A percentile compares a stretch with the other conserved stretches of the same genome.
Conservation (phyloP, 2,329 filamentous ascomycete genomes). For the Claviceps fusiformis region DNA sequence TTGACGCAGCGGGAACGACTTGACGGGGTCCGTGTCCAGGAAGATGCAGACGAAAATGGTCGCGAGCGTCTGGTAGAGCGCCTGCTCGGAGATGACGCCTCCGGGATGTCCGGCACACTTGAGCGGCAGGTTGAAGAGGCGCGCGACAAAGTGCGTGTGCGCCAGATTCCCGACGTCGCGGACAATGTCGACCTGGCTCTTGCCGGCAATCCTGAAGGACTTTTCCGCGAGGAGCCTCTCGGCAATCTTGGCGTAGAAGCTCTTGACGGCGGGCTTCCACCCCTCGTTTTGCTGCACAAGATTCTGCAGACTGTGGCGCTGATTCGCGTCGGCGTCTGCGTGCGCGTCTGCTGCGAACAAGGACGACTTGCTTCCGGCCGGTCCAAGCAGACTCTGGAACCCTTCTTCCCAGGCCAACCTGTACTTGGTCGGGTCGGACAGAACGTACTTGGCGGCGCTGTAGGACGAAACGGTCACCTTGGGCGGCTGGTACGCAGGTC, state of each 20-base stretch:
- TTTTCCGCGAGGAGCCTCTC: constrained; percentile 49
- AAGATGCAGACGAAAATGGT: constrained; percentile 54
- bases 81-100: constrained; percentile 41
- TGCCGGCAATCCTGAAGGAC: constrained; percentile 42
- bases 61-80: constrained; percentile 48
- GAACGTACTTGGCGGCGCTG: constrained; percentile 44
- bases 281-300: constrained; percentile 45
- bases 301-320: constrained; percentile 7
- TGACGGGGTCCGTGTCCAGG: constrained; percentile 51
- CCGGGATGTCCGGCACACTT: constrained; percentile 47
- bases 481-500: constrained; percentile 37
- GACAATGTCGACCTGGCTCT: constrained; percentile 55
- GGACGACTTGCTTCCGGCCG: constrained; percentile 40
- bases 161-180: constrained; percentile 56
- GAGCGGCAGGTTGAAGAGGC: constrained; percentile 51
- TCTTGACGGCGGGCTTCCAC: constrained; percentile 49
- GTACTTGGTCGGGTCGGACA: constrained; percentile 49
- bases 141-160: constrained; percentile 50
- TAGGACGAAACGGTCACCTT: constrained; percentile 47
- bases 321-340: neutral
- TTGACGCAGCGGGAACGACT: constrained; percentile 50
- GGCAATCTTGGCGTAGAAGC: constrained; percentile 52
- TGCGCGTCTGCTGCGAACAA: constrained; percentile 25
- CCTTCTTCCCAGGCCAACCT: constrained; percentile 50
- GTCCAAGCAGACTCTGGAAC: constrained; percentile 48